Evolutionary conservation across 768 basidiomycete species (phyloP).

Genomic region (Pleurotus salmoneostramineus): DNA sequence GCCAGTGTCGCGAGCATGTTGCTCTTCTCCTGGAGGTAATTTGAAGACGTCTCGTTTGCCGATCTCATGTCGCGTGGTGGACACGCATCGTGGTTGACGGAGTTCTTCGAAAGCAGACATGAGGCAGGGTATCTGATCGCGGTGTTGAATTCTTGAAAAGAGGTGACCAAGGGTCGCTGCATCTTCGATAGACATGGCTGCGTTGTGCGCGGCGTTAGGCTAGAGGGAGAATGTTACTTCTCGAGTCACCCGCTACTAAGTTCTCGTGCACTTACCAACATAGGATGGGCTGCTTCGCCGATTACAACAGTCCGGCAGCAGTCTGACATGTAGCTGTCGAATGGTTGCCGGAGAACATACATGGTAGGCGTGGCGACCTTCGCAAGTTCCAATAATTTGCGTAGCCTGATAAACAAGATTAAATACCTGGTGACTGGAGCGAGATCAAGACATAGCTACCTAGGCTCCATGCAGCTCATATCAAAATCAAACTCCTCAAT

Average conservation of each 20-base stretch:
- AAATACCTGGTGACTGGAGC: neutral
- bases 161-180: conserved; percentile 55
- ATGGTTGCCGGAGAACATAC: conserved; percentile 21
- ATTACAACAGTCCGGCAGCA: conserved; percentile 44
- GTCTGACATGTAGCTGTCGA: conserved; percentile 49
- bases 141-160: conserved; percentile 47
- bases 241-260: too few species aligned
- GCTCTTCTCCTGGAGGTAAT: conserved; percentile 37
- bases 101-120: conserved; percentile 57
- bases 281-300: conserved; percentile 61
- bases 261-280: conserved; percentile 30
- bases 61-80: conserved; percentile 41
- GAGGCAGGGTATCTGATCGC: conserved; percentile 45
- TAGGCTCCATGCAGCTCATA: conserved; percentile 28
- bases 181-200: conserved; percentile 56
- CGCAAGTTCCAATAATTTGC: conserved; percentile 28
- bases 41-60: conserved; percentile 41
- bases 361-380: conserved; percentile 24
- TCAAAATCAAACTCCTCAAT: conserved; percentile 31
- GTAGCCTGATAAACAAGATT: conserved; percentile 17
- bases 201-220: conserved; percentile 52
- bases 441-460: conserved; percentile 18
- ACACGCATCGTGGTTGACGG: conserved; percentile 45
- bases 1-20: conserved; percentile 39
- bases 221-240: conserved; percentile 14